Evolutionary conservation across 345 rosid species (phyloP).

Genomic region (Iberis pinnata): DNA sequence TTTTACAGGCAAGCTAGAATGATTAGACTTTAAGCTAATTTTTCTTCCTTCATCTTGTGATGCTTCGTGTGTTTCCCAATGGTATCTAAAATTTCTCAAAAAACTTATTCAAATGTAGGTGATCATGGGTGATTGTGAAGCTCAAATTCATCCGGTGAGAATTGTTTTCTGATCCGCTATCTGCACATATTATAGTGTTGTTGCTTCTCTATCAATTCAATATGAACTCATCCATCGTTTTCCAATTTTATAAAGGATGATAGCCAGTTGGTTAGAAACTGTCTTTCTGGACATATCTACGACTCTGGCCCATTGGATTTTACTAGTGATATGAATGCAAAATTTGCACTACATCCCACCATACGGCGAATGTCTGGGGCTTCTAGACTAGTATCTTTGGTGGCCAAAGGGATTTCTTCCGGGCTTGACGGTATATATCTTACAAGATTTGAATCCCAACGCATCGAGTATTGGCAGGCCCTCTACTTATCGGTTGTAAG

Average conservation of each 20-base stretch:
- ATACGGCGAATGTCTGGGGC: slow-evolving; percentile 68
- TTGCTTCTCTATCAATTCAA: background rate
- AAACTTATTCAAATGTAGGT: slow-evolving; percentile 15
- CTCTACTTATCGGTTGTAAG: slow-evolving; percentile 77
- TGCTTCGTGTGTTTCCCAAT: slow-evolving; percentile 12
- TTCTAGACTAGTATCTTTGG: slow-evolving; percentile 62
- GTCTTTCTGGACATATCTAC: slow-evolving; percentile 77
- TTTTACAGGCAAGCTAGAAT: slow-evolving; percentile 48
- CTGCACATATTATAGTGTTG: background rate
- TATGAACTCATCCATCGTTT: background rate
- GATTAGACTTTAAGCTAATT: background rate
- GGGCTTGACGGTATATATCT: slow-evolving; percentile 76
- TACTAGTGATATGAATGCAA: slow-evolving; percentile 67
- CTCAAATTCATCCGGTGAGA: slow-evolving; percentile 52
- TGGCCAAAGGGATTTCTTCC: slow-evolving; percentile 68
- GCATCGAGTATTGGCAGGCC: slow-evolving; percentile 78
- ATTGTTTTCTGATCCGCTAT: background rate
- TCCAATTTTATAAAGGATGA: slow-evolving; percentile 45
- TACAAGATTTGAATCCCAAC: slow-evolving; percentile 78
- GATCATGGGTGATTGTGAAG: slow-evolving; percentile 39
- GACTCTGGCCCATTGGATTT: slow-evolving; percentile 90
- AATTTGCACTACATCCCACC: slow-evolving; percentile 55
- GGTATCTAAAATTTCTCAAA: background rate
- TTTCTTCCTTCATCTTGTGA: background rate
- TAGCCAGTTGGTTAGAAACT: slow-evolving; percentile 56